These are phyloP conservation scores for Coemansia sp. DNA, from an alignment of 192 early-diverging fungal genomes.

Conservation along the genomic window DNA sequence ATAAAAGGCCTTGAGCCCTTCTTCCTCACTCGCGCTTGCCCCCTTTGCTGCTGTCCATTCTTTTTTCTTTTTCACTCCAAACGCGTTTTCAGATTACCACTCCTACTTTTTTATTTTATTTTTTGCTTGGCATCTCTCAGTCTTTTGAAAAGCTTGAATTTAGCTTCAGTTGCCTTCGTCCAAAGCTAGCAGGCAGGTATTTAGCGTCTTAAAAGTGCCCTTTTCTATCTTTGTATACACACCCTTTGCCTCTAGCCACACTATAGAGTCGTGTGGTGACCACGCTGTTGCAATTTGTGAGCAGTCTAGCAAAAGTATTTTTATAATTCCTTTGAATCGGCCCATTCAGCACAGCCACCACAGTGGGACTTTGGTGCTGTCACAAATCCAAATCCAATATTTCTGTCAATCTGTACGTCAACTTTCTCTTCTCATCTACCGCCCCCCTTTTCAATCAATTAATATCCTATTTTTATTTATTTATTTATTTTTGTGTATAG, in stretches of 20 bases:
- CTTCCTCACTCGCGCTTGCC: not conserved
- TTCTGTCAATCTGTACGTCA: not conserved
- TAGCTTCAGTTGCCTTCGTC: not conserved
- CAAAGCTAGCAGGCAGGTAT: not conserved
- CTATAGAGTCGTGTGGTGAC: not conserved
- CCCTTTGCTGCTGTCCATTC: not conserved
- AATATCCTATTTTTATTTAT: not conserved
- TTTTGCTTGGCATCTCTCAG: slow-evolving; percentile 5
- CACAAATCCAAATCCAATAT: too few species aligned
- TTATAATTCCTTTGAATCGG: not conserved
- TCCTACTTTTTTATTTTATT: slow-evolving; percentile 14
- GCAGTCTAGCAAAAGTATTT: not conserved
- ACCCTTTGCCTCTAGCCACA: not conserved
- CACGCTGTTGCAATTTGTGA: not conserved
- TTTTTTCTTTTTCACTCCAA: not conserved
- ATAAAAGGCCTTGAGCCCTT: not conserved
- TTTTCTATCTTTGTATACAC: too few species aligned
- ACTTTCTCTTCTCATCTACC: not conserved
- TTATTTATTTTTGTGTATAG: not conserved
- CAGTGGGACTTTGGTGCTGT: not conserved
- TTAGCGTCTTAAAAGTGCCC: not conserved
- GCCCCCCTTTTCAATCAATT: not conserved
- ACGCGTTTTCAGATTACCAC: not conserved
- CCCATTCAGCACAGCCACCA: not conserved
- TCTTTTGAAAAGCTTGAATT: not conserved